Percentiles rank a stretch among this genome's conserved stretches.
phyloP scores from a whole-genome alignment of 768 basidiomycete species.

The Porpolomopsis calyptriformis region DNA sequence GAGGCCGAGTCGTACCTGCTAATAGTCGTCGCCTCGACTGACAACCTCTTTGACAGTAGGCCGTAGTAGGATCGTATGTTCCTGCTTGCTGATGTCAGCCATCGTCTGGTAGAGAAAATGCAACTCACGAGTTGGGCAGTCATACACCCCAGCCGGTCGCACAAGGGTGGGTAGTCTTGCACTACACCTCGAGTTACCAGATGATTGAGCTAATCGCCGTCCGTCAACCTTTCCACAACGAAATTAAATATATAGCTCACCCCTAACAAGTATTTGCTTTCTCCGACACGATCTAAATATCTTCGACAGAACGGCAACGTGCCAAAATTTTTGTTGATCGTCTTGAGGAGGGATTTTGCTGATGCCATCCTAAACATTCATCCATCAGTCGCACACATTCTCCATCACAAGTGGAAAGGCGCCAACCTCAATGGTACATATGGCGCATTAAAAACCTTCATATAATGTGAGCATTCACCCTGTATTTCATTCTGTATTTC shows the following conservation, averaged over 20 bases:
- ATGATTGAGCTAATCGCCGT: constrained; percentile 59
- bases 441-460: constrained; percentile 57
- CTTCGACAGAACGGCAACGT: constrained; percentile 92
- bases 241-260: constrained; percentile 31
- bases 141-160: constrained; percentile 77
- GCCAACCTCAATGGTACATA: constrained; percentile 64
- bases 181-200: constrained; percentile 84
- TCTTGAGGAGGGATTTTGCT: constrained; percentile 75
- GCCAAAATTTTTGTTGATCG: constrained; percentile 88
- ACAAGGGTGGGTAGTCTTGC: constrained; percentile 85
- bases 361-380: constrained; percentile 54
- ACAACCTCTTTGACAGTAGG: constrained; percentile 81
- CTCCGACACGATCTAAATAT: constrained; percentile 87
- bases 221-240: constrained; percentile 1
- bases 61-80: constrained; percentile 76
- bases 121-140: constrained; percentile 94
- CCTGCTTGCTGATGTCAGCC: constrained; percentile 41
- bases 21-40: constrained; percentile 79
- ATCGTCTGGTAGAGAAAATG: too few relatives aligned
- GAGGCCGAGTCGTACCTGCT: not conserved
- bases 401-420: constrained; percentile 1
- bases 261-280: constrained; percentile 87
- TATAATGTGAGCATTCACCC: constrained; percentile 95
- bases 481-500: constrained; percentile 18
- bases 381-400: too few relatives aligned